Evolutionary conservation across 768 basidiomycete genomes (phyloP).

Genomic region (Boletus sp.): DNA sequence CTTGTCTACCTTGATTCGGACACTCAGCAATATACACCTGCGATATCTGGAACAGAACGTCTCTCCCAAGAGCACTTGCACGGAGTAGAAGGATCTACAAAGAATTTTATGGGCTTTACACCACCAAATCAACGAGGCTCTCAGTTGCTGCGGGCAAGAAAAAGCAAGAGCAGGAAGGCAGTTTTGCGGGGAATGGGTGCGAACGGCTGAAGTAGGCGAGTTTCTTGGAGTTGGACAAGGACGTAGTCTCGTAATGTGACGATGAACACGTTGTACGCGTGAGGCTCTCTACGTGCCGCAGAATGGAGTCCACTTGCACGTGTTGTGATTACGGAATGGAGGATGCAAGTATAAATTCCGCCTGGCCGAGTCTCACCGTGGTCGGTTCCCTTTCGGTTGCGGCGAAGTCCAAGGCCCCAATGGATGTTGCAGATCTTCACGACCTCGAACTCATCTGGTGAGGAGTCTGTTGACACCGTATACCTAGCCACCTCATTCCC

Average conservation of each 20-base stretch:
- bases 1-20: slow-evolving; percentile 43
- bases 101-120: slow-evolving; percentile 28
- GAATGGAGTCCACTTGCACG: slow-evolving; percentile 7
- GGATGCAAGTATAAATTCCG: slow-evolving; percentile 21
- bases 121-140: slow-evolving; percentile 21
- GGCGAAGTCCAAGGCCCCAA: slow-evolving; percentile 18
- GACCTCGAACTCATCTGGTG: slow-evolving; percentile 55
- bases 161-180: slow-evolving; percentile 35
- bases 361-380: background rate
- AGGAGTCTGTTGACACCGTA: slow-evolving; percentile 20
- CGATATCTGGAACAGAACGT: background rate
- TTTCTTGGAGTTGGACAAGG: slow-evolving; percentile 1
- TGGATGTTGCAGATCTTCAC: slow-evolving; percentile 41
- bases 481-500: slow-evolving; percentile 1
- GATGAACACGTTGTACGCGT: slow-evolving; percentile 14
- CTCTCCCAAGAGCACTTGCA: slow-evolving; percentile 4
- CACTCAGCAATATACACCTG: slow-evolving; percentile 6
- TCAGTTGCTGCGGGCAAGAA: slow-evolving; percentile 25
- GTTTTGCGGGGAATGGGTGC: slow-evolving; percentile 31
- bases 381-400: slow-evolving; percentile 21
- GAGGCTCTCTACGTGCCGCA: slow-evolving; percentile 3
- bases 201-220: slow-evolving; percentile 11
- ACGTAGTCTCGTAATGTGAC: background rate
- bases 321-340: slow-evolving; percentile 24
- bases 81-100: slow-evolving; percentile 10